Evolutionary conservation across 2,329 filamentous ascomycete genomes (phyloP).

Genomic region (Fusarium irregulare): DNA sequence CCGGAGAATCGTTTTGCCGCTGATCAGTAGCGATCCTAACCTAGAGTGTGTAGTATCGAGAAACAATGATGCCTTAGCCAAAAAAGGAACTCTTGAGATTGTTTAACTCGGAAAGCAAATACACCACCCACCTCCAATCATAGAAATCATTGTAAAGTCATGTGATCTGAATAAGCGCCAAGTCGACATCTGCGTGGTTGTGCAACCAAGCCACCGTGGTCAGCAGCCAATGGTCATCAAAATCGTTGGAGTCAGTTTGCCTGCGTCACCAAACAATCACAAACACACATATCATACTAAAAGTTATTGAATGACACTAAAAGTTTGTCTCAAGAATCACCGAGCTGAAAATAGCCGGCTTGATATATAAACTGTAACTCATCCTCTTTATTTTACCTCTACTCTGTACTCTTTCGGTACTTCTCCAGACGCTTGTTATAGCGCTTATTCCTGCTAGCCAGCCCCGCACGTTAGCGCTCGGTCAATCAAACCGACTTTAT

Average conservation of each 20-base stretch:
- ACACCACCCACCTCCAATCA: neutral
- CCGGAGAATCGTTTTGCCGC: too few species aligned
- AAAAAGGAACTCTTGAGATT: fast-evolving
- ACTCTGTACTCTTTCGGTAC: neutral
- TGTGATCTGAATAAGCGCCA: neutral
- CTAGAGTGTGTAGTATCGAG: neutral
- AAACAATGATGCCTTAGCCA: neutral
- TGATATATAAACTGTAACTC: neutral
- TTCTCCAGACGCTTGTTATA: neutral
- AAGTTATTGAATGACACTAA: neutral
- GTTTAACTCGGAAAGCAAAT: neutral
- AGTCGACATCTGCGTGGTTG: neutral
- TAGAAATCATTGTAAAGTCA: neutral
- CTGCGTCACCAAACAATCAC: neutral
- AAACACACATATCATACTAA: neutral
- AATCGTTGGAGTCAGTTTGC: neutral
- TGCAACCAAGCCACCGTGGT: neutral
- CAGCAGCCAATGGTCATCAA: neutral
- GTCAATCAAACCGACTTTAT: neutral
- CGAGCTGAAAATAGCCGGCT: neutral
- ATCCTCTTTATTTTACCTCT: neutral
- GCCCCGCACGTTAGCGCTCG: neutral
- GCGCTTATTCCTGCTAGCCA: neutral
- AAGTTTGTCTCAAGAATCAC: neutral
- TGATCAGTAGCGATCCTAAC: neutral